Evolutionary conservation across 768 basidiomycete species (phyloP), one percentile per base, ranked within the genome.

Genomic region (Piloderma croceum): DNA sequence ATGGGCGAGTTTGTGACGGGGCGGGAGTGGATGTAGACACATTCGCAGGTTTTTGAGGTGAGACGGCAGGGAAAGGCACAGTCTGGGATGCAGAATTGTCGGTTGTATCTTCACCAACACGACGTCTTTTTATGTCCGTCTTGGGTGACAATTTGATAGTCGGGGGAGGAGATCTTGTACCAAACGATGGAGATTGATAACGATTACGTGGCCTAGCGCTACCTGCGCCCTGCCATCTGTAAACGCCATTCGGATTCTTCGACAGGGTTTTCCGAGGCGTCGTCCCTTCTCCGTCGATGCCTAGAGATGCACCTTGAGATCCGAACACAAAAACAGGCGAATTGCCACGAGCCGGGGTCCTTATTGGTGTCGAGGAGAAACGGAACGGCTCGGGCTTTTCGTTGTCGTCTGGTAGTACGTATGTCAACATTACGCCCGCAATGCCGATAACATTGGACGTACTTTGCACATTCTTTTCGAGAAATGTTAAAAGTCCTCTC

Each of bases 211-310:
- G 63, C 50, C 73, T 79, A 10, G 86, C 77, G 49, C 82, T 86
- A 31, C 85, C 84, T 23, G 68, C 81, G n/a, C 86, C 87, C 48
- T 79, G 73, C 81, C 81, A 87, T 35, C 71, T 70, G 59, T 83
- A 83, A 24, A 63, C 53, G 17, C 86, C 86, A 53, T 89, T 90
- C 0, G 86, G 86, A 51, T 90, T 90, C 54, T 65, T 76, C 17
- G 70, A 55, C 6, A 89, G 62, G 7, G 71, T 78, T 53, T 72
- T 79, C 13, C 70, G 70, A 5, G 77, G 67, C 18, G 41, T 42
- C 7, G 49, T 47, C 18, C 52, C 45, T 12, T 44, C 39, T 41
- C 56, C 40, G 34, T 48, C 48, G 21, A 59, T 49, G 9, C 50
- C 46, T 37, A 48, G 43, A 18, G 46, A 45, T 41, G 42, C 43